Conservation (phyloP, 352 stramenopile species). For the Phytopythium ostracodes region DNA sequence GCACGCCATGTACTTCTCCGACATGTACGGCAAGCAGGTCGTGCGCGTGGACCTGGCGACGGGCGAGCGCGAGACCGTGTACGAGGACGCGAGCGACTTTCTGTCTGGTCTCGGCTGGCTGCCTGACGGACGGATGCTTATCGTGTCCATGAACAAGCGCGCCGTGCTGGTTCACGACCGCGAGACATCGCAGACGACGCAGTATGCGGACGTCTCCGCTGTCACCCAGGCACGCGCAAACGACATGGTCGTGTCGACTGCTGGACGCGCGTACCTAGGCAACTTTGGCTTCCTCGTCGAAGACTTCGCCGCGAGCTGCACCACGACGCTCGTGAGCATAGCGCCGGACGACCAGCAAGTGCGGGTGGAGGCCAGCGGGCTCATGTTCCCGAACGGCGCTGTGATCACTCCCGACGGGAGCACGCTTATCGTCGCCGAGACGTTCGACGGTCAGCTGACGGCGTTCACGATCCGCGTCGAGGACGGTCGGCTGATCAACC, state of each 20-base stretch:
- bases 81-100: constrained; percentile 39
- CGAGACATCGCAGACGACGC: constrained; percentile 16
- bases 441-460: constrained; percentile 43
- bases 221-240: constrained; percentile 52
- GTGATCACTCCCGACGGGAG: constrained; percentile 71
- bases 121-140: constrained; percentile 50
- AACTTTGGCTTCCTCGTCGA: constrained; percentile 64
- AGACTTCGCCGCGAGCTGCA: constrained; percentile 23
- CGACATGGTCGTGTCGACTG: constrained; percentile 53
- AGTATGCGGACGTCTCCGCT: constrained; percentile 48
- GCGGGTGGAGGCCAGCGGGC: constrained; percentile 43
- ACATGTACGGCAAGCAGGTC: constrained; percentile 62
- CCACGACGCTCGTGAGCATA: constrained; percentile 57
- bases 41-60: constrained; percentile 49
- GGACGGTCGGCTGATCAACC: constrained; percentile 44
- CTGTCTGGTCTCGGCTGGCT: constrained; percentile 63
- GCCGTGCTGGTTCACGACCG: constrained; percentile 42
- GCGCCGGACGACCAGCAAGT: constrained; percentile 30
- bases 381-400: constrained; percentile 71
- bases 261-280: constrained; percentile 45
- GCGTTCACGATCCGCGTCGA: constrained; percentile 51
- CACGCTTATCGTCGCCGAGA: constrained; percentile 69
- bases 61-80: constrained; percentile 32
- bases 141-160: constrained; percentile 47
- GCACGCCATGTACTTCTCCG: constrained; percentile 56